phyloP scores from a whole-genome alignment of 2,329 filamentous ascomycete genomes.

The Ophiocordyceps robertsii region DNA sequence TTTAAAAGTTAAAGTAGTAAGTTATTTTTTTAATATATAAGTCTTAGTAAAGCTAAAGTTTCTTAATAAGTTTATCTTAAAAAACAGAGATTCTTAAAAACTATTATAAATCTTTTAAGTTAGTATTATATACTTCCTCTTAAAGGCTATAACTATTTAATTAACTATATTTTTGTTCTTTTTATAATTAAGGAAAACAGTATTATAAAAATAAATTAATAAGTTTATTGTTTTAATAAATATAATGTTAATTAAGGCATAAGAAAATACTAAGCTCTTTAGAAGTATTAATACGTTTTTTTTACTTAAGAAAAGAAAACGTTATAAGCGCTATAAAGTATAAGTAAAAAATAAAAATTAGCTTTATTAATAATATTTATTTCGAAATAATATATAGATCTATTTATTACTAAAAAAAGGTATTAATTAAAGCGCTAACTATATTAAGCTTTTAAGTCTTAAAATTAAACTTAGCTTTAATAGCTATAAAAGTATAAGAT shows the following conservation, averaged over 20 bases:
- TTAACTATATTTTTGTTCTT: not conserved
- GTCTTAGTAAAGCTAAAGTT: not conserved
- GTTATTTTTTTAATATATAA: not conserved
- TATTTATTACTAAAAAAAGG: not conserved
- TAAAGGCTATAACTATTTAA: not conserved
- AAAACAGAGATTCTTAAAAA: not conserved
- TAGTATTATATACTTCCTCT: not conserved
- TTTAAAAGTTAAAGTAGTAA: too few species aligned
- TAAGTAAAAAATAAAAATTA: not conserved
- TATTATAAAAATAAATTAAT: not conserved
- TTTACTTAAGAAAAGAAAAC: not conserved
- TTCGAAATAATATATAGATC: not conserved
- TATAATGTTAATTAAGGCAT: not conserved
- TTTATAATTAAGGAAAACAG: not conserved
- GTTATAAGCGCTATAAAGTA: not conserved
- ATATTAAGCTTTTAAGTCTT: conserved; percentile 1
- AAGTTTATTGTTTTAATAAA: not conserved
- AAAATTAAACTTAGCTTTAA: conserved; percentile 2
- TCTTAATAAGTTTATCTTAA: not conserved
- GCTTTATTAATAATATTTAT: not conserved
- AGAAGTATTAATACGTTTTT: not conserved
- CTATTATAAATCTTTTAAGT: not conserved
- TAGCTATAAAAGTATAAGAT: conserved; percentile 1
- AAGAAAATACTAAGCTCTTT: not conserved
- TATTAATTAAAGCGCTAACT: conserved; percentile 4